These are phyloP conservation scores for Beta corolliflora DNA, from an alignment of 179 eudicot species.

Conservation along the genomic window DNA sequence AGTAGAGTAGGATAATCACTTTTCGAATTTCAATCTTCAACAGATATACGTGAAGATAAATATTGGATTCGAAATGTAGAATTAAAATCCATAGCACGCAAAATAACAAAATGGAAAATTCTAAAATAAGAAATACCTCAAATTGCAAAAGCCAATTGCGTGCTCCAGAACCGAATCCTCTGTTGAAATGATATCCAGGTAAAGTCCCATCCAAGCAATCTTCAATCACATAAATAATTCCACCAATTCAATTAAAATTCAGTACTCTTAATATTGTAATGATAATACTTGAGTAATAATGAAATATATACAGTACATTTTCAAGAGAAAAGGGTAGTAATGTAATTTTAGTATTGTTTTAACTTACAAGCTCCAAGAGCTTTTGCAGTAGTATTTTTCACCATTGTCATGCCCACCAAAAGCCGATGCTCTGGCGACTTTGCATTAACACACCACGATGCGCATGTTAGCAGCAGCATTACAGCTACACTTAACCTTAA, in stretches of 20 bases:
- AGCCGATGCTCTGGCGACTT: constrained; percentile 16
- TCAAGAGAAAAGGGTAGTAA: neutral
- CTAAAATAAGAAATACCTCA: constrained; percentile 50
- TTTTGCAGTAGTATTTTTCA: constrained; percentile 43
- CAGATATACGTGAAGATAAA: too few relatives aligned
- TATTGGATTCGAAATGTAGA: too few relatives aligned
- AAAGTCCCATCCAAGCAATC: constrained; percentile 99
- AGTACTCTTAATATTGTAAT: too few relatives aligned
- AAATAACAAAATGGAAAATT: neutral
- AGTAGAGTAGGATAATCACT: too few relatives aligned
- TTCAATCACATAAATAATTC: constrained; percentile 23
- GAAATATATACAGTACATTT: too few relatives aligned
- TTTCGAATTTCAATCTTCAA: too few relatives aligned
- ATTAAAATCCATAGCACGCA: neutral
- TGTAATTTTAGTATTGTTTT: neutral
- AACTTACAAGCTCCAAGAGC: constrained; percentile 73
- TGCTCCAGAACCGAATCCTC: constrained; percentile 84
- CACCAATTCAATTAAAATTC: neutral
- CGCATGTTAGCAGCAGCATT: constrained; percentile 37
- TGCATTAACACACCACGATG: constrained; percentile 35
- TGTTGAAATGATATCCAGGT: constrained; percentile 84
- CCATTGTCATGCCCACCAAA: constrained; percentile 69
- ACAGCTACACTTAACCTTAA: neutral
- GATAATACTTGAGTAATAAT: neutral
- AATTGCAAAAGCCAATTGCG: constrained; percentile 93